Percentiles rank a stretch among this genome's conserved stretches.
These are phyloP conservation scores for Staphylotrichum tortipilum DNA, from an alignment of 495 filamentous ascomycete species.

Conservation along the genomic window DNA sequence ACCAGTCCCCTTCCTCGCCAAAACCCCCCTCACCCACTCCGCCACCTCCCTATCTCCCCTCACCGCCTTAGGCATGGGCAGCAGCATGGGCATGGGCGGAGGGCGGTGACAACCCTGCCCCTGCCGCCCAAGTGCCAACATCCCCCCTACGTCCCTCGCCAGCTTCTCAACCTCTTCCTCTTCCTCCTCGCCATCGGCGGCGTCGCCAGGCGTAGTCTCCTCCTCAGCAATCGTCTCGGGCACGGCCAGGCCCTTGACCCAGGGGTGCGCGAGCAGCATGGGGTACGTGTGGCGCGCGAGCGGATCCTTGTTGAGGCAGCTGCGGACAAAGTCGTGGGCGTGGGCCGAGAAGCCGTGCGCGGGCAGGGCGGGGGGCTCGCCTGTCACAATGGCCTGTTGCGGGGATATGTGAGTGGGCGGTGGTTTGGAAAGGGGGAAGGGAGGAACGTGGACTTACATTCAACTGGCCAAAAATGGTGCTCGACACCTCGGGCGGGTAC, in stretches of 20 bases:
- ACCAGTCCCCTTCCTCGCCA: slow-evolving; percentile 52
- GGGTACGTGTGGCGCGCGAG: slow-evolving; percentile 84
- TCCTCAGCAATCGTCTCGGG: slow-evolving; percentile 76
- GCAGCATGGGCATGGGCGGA: too few species aligned
- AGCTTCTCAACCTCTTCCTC: too few species aligned
- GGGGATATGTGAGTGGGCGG: too few species aligned
- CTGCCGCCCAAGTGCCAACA: too few species aligned
- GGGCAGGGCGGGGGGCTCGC: slow-evolving; percentile 82
- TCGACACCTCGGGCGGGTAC: slow-evolving; percentile 96
- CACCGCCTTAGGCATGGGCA: too few species aligned
- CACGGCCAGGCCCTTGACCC: slow-evolving; percentile 71
- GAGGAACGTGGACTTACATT: slow-evolving; percentile 64
- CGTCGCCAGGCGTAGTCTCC: too few species aligned
- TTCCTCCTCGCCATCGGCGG: slow-evolving; percentile 54
- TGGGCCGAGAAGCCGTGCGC: slow-evolving; percentile 64
- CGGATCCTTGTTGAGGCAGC: slow-evolving; percentile 88
- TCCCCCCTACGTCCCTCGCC: too few species aligned
- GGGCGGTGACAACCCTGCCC: too few species aligned
- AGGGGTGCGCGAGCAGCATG: slow-evolving; percentile 80
- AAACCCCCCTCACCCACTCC: slow-evolving; percentile 69
- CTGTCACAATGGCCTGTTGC: slow-evolving; percentile 96
- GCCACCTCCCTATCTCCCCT: slow-evolving; percentile 71
- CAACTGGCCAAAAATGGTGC: slow-evolving; percentile 96
- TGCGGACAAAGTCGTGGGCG: slow-evolving; percentile 77
- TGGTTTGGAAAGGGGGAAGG: slow-evolving; percentile 1